Evolutionary conservation across 2,329 filamentous ascomycete genomes (phyloP), one percentile per base, ranked within the genome.

Genomic region (Paracoccidioides brasiliensis): DNA sequence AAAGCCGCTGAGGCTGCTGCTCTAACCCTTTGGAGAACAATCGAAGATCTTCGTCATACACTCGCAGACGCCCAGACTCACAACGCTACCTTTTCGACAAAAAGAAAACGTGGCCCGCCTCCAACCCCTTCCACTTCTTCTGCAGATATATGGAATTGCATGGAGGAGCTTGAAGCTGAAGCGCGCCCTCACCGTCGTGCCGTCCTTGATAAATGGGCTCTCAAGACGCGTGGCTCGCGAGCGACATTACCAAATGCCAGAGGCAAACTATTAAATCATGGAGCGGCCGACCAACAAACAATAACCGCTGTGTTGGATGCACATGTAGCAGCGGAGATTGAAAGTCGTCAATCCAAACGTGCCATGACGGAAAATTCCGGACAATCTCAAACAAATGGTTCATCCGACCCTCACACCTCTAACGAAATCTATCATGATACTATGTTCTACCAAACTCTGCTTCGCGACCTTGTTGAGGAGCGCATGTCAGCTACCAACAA

Each of bases 391-490:
- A 4, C 46, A 38, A 56, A 53, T n/a, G 10, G 48, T 41, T 38
- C 55, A 3, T 33, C 58, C 30, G 57, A 56, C 41, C 10, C 43
- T 30, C 41, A 53, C 15, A 42, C 56, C 14, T n/a, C 37, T 22
- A 32, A 44, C 10, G 82, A 84, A 22, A 83, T 95, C 62, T 98
- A 93, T 74, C 91, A 97, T 67, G 93, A 98, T 64, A 88, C 88
- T 9, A 84, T 94, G 67, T 96, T 97, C 70, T 98, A 98, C 73
- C 89, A 95, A 68, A 76, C 93, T 12, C 80, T 98, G 2, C 81
- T 98, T 33, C 94, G 95, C 69, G 89, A 95, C 66, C 82, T 98
- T 1, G 86, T 98, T 8, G 89, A 95, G 67, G 88, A 94, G 68
- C 85, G 91, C 57, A 86, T 86, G 63, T 78, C 83, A 0, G 67